phyloP scores from a whole-genome alignment of 257 asterid genomes.

The Solanum piurae region DNA sequence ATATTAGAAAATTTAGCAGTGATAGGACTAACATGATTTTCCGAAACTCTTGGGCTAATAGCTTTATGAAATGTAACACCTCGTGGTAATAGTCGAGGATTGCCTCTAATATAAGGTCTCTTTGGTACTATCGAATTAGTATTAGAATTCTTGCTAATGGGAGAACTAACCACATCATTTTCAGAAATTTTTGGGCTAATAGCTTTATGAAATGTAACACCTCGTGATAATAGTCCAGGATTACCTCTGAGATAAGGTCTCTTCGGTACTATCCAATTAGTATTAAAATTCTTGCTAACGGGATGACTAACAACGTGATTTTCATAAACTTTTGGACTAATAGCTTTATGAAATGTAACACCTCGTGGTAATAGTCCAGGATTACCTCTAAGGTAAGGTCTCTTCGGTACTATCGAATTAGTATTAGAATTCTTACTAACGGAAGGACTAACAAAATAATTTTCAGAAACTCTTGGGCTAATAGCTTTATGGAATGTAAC shows the following conservation, averaged over 20 bases:
- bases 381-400: background rate
- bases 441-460: background rate
- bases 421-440: background rate
- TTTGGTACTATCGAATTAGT: background rate
- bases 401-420: background rate
- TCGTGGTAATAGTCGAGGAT: background rate
- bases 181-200: background rate
- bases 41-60: background rate
- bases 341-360: background rate
- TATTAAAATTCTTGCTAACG: background rate
- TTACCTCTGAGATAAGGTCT: background rate
- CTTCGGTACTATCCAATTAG: background rate
- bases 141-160: background rate
- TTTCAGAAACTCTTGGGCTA: background rate
- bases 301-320: background rate
- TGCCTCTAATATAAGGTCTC: background rate
- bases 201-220: background rate
- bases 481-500: background rate
- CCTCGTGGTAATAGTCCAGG: background rate
- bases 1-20: background rate
- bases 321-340: too few relatives aligned
- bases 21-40: background rate
- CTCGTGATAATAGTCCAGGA: background rate
- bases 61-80: background rate
- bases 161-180: background rate